These are phyloP conservation scores for Starmerella bombicola DNA, from an alignment of 805 yeast genomes.

Conservation along the genomic window DNA sequence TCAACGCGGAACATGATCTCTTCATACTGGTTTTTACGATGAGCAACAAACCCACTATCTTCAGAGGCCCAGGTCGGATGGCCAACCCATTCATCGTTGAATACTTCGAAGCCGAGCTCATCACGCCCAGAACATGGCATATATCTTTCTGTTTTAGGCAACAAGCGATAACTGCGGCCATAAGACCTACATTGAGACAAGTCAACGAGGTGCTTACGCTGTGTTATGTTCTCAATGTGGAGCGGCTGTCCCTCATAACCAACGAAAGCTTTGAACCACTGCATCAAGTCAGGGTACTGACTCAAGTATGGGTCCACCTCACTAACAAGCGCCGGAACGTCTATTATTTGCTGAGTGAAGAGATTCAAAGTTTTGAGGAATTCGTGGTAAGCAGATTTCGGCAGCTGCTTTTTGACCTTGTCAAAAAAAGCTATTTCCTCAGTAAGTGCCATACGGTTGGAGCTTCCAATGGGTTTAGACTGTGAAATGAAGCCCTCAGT, in stretches of 20 bases:
- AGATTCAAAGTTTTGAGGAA: conserved; percentile 78
- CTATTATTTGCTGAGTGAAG: conserved; percentile 83
- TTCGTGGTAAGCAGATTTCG: conserved; percentile 82
- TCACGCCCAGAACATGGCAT: conserved; percentile 98
- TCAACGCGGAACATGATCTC: conserved; percentile 89
- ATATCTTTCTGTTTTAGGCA: conserved; percentile 86
- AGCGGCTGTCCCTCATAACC: conserved; percentile 78
- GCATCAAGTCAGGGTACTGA: conserved; percentile 58
- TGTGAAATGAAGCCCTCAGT: conserved; percentile 50
- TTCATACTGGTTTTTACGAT: conserved; percentile 93
- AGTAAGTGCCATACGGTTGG: conserved; percentile 41
- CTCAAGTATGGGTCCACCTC: conserved; percentile 81
- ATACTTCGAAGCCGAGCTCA: conserved; percentile 97
- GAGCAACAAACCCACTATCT: conserved; percentile 98
- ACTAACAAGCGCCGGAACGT: conserved; percentile 65
- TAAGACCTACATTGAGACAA: conserved; percentile 81
- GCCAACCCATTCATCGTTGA: conserved; percentile 98
- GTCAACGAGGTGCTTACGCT: conserved; percentile 84
- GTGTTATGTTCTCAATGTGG: conserved; percentile 72
- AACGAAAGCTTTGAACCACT: conserved; percentile 87
- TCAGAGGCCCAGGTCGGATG: conserved; percentile 99
- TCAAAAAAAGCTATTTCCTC: conserved; percentile 89
- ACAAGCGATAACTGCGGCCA: conserved; percentile 86
- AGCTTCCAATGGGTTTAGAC: conserved; percentile 50
- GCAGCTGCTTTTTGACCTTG: conserved; percentile 75